These are phyloP conservation scores for Tetraselmis striata DNA, from an alignment of 139 green algal genomes.

Conservation along the genomic window DNA sequence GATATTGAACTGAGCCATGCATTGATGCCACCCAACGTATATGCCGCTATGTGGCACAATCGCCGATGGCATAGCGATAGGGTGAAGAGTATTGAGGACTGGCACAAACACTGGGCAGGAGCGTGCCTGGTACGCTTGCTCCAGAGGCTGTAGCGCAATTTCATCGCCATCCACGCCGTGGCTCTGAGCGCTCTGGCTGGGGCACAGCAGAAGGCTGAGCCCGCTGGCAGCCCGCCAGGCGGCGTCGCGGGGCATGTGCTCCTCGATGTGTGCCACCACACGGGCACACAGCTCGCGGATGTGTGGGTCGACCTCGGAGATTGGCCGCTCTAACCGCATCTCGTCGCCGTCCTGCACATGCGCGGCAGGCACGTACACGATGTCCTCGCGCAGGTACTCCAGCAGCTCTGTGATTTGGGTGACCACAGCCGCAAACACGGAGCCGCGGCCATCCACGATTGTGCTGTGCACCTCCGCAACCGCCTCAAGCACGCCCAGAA, in stretches of 20 bases:
- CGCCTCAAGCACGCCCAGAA: background rate
- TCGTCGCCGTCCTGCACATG: background rate
- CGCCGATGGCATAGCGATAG: too few relatives aligned
- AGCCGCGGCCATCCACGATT: background rate
- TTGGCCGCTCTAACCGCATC: background rate
- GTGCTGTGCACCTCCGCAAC: background rate
- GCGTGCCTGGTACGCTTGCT: background rate
- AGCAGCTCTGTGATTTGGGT: background rate
- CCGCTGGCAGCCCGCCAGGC: background rate
- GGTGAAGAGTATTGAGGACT: too few relatives aligned
- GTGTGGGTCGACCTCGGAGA: background rate
- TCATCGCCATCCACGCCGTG: too few relatives aligned
- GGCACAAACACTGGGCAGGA: too few relatives aligned
- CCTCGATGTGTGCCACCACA: background rate
- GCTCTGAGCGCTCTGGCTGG: background rate
- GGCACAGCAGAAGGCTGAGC: background rate
- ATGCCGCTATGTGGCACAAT: too few relatives aligned
- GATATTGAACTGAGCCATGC: too few relatives aligned
- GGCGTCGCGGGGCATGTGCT: background rate
- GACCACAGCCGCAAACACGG: background rate
- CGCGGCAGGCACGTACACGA: background rate
- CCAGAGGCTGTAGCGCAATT: too few relatives aligned
- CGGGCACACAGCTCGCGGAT: background rate
- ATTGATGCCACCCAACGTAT: too few relatives aligned
- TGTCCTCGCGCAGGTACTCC: background rate